Evolutionary conservation across 768 basidiomycete genomes (phyloP), one percentile per base, ranked within the genome.

Genomic region (Erythrobasidium yunnanense): DNA sequence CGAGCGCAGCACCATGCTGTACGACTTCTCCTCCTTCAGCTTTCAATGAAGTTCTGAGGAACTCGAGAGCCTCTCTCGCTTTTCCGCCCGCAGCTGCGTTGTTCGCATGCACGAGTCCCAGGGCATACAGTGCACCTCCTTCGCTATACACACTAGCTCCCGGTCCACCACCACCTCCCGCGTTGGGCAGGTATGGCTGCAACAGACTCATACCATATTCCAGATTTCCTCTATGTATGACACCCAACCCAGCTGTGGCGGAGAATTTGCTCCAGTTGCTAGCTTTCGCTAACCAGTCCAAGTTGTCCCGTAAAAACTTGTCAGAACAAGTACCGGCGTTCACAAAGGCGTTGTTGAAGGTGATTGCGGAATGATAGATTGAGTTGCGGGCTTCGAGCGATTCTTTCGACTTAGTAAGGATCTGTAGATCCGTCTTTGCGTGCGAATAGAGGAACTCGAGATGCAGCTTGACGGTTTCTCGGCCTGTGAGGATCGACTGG

Each of bases 261-360:
- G 90, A 89, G 78, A 97, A 99, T 74, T 97, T 99, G 29, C 90
- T 88, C 95, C 95, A 99, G 75, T 99, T 97, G 27, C 86, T 86
- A 1, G 95, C 95, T 57, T 89, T 82, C 8, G 84, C 88, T 2
- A 99, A 83, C 91, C 92, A 99, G 74, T 96, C 93, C 33, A 99
- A 82, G 75, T 97, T 97, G 56, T 96, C 89, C 13, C 91, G 85
- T 20, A 99, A 80, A 78, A 97, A 99, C 25, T 82, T 75, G 73
- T 99, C 95, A 1, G 91, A 92, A 0, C 91, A 90, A 2, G 95
- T 99, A 51, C 95, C 95, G n/a, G 93, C 85, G 74, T 95, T 86
- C 84, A 93, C 92, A 76, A 92, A 97, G 1, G 95, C 91, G 76
- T 99, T 96, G 75, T 92, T 88, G 65, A 99, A 82, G 6, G 91